Base-by-base conservation (phyloP, 169 alveolate species). In the Plasmodium falciparum region DNA sequence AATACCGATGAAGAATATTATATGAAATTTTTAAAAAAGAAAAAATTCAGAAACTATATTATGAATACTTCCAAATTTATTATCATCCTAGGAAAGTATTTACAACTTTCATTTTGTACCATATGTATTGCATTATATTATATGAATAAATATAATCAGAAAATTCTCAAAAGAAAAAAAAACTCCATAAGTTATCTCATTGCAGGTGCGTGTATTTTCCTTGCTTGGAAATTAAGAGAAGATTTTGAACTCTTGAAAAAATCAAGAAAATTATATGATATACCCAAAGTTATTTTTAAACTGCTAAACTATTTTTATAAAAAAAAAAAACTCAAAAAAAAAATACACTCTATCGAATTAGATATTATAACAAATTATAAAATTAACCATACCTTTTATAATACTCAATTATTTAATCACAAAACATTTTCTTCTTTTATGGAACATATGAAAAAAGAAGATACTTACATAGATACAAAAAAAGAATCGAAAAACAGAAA, bases 161-260 rank as follows among this genome's bases (percentile, higher is more conserved):
- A 76, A 20, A 8, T 24, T 20, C 52, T 76, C 43, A 63, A 8
- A 43, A 76, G 49, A 56, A 76, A 76, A 56, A 63, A 65, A 39
- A 65, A 49, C 15, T 17, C 89, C 3, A 49, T 76, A 39, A 29
- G 29, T 33, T 76, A 76, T 22, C 45, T 76, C n/a, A 15, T 76
- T 4, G 89, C 71, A 11, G 89, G 89, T 24, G 74, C 89, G 1
- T 76, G 89, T 49, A 76, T 76, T 24, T 76, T 76, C 45, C n/a
- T 76, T 11, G 89, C 89, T 56, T 76, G 89, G 89, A 76, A 76
- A 50, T 49, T 76, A 56, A 7, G 89, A 43, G 89, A 76, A 69
- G 89, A 76, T 56, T 63, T 63, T 45, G 89, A 76, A 6, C 50
- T 63, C 7, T 11, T 45, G 20, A 63, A 22, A 20, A 76, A 65